These are phyloP conservation scores for Acorus calamus DNA, from an alignment of 106 monocot species.

Conservation along the genomic window DNA sequence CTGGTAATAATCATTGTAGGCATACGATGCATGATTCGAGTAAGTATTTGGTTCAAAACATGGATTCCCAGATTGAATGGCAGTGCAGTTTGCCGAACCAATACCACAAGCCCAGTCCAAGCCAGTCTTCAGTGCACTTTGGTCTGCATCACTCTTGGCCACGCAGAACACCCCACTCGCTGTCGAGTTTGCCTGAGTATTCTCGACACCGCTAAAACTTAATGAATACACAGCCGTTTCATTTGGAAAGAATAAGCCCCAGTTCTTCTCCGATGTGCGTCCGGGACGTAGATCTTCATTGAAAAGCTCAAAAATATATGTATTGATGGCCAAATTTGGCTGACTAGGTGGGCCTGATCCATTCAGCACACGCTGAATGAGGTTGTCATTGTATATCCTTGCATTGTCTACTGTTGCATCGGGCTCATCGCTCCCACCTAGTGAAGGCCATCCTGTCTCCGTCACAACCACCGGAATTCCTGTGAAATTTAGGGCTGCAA, in stretches of 20 bases:
- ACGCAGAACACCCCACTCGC: conserved; percentile 57
- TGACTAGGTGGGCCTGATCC: conserved; percentile 58
- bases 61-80: conserved; percentile 69
- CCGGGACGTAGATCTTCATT: conserved; percentile 60
- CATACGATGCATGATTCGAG: conserved; percentile 51
- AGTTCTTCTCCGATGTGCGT: conserved; percentile 53
- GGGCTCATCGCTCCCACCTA: conserved; percentile 43
- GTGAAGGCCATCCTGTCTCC: conserved; percentile 79
- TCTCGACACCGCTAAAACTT: conserved; percentile 17
- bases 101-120: conserved; percentile 92
- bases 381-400: conserved; percentile 68
- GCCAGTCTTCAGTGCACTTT: conserved; percentile 44
- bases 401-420: conserved; percentile 78
- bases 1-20: conserved; percentile 64
- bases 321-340: conserved; percentile 26
- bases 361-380: conserved; percentile 55
- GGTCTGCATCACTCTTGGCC: conserved; percentile 50
- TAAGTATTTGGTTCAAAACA: conserved; percentile 52
- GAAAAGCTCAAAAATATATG: conserved; percentile 73
- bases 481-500: conserved; percentile 68
- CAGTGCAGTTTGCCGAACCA: conserved; percentile 70
- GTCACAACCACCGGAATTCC: conserved; percentile 71
- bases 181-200: conserved; percentile 10
- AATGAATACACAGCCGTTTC: conserved; percentile 48
- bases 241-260: conserved; percentile 74